Conservation (phyloP, 2,329 filamentous ascomycete species). For the Botrytis medusae region DNA sequence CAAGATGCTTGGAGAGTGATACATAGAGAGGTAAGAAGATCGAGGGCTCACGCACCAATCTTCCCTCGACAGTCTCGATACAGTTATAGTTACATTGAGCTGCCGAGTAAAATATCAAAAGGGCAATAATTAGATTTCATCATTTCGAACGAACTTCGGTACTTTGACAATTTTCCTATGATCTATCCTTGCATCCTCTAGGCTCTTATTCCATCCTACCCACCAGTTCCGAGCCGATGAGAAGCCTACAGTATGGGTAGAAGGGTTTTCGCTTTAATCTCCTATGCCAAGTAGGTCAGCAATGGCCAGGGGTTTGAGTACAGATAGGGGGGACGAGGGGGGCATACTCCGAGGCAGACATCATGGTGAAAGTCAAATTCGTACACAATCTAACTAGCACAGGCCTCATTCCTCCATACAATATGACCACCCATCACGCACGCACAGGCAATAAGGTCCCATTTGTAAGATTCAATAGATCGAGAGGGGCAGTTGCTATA, state of each 20-base stretch:
- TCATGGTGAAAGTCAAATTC: not conserved
- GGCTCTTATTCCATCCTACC: not conserved
- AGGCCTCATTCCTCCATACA: conserved; percentile 10
- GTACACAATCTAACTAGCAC: not conserved
- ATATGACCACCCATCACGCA: not conserved
- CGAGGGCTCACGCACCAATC: not conserved
- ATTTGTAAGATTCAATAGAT: conserved; percentile 14
- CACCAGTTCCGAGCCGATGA: not conserved
- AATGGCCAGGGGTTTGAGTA: not conserved
- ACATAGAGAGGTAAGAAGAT: not conserved
- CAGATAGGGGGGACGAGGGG: not conserved
- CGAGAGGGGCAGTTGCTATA: not conserved
- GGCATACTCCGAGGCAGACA: not conserved
- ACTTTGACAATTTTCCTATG: not conserved
- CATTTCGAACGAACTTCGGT: not conserved
- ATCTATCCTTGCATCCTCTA: not conserved
- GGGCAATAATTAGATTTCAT: not conserved
- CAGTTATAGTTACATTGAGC: not conserved
- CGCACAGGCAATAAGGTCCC: conserved; percentile 1
- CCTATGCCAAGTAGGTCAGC: not conserved
- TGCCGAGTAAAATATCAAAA: not conserved
- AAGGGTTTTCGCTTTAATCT: conserved; percentile 14
- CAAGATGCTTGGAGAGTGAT: not conserved
- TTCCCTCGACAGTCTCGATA: not conserved
- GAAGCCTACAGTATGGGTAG: not conserved